Evolutionary conservation across 192 early-diverging fungal species (phyloP).

Genomic region (Radiomyces spectabilis): DNA sequence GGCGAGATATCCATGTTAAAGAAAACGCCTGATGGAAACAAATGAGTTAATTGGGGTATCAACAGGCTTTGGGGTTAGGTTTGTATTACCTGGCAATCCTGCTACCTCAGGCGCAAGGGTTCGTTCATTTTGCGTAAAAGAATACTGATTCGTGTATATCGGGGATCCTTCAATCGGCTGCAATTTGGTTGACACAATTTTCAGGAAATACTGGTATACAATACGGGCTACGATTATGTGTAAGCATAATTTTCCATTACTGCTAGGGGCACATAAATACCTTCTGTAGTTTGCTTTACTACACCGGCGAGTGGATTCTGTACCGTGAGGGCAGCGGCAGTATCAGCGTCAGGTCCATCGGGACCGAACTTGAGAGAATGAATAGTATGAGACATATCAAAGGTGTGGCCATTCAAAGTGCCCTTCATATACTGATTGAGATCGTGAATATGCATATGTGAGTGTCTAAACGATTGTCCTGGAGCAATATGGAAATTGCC

Average conservation of each 20-base stretch:
- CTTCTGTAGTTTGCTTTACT: constrained; percentile 39
- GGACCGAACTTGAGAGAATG: constrained; percentile 77
- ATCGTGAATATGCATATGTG: constrained; percentile 73
- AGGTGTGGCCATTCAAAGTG: constrained; percentile 39
- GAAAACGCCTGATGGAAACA: constrained; percentile 62
- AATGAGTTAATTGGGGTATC: not conserved
- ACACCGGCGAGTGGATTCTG: constrained; percentile 64
- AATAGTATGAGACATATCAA: constrained; percentile 79
- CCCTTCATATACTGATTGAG: constrained; percentile 47
- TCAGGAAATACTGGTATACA: constrained; percentile 89
- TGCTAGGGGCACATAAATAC: constrained; percentile 18
- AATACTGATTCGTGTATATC: constrained; percentile 90
- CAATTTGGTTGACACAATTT: constrained; percentile 87
- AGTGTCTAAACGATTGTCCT: constrained; percentile 69
- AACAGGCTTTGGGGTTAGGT: not conserved
- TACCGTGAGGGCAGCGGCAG: constrained; percentile 18
- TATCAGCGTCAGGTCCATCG: constrained; percentile 7
- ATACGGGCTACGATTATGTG: constrained; percentile 32
- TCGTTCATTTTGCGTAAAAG: constrained; percentile 82
- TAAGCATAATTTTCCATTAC: not conserved
- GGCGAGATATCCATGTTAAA: constrained; percentile 96
- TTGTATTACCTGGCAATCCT: constrained; percentile 19
- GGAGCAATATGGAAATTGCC: constrained; percentile 94
- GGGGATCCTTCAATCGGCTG: constrained; percentile 56
- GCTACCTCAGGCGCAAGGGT: constrained; percentile 25